phyloP scores from a whole-genome alignment of 2,329 filamentous ascomycete genomes.

The Whalleya microplaca region DNA sequence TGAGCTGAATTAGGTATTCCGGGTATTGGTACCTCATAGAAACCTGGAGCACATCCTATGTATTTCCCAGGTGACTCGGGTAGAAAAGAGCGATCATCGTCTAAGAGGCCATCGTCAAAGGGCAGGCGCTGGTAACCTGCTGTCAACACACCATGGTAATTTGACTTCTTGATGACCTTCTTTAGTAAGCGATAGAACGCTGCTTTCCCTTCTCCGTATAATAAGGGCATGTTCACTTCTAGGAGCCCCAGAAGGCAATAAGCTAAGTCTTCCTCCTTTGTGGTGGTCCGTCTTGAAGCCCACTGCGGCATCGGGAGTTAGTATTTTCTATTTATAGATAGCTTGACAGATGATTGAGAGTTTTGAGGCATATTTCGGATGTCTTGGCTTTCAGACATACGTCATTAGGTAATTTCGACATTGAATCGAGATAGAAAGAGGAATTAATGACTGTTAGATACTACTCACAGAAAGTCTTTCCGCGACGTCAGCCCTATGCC shows the following conservation, averaged over 20 bases:
- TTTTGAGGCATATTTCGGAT: no score
- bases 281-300: conserved; percentile 10
- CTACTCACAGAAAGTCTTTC: no score
- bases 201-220: conserved; percentile 12
- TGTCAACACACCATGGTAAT: conserved; percentile 2
- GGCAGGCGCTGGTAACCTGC: neutral
- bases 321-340: no score
- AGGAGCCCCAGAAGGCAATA: conserved; percentile 18
- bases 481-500: neutral
- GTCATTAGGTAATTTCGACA: no score
- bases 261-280: conserved; percentile 13
- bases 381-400: no score
- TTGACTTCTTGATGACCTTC: conserved; percentile 12
- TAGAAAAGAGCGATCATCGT: neutral
- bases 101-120: neutral
- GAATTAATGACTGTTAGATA: no score
- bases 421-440: no score
- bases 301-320: no score
- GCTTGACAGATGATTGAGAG: no score
- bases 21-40: no score
- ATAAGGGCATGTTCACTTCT: conserved; percentile 17
- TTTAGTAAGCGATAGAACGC: conserved; percentile 4
- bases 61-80: no score
- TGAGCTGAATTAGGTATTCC: neutral
- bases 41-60: no score